Percentiles rank a stretch among this genome's conserved stretches.
Conservation (phyloP, 371 early-diverging fungal species). For the Actinomortierella ambigua region DNA sequence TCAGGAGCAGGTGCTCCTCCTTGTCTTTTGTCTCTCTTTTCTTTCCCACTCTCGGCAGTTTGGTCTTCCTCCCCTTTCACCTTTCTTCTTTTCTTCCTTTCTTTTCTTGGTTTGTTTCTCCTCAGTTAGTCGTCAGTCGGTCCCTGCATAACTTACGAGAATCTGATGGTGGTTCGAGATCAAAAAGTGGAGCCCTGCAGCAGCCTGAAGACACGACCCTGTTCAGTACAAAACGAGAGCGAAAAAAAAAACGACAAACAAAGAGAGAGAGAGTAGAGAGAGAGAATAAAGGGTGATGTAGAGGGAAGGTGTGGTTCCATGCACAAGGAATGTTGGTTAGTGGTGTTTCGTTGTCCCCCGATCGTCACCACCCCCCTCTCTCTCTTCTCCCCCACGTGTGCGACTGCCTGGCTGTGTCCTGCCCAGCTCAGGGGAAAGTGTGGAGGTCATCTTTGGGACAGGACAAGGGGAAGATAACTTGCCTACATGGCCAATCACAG, state of each 20-base stretch:
- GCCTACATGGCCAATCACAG: too few relatives aligned
- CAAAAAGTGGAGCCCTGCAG: conserved; percentile 58
- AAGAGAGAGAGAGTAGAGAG: neutral
- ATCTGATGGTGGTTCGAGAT: conserved; percentile 64
- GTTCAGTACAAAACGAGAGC: neutral
- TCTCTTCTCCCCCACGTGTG: too few relatives aligned
- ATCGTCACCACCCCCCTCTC: neutral
- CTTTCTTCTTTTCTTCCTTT: too few relatives aligned
- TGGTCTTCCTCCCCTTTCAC: too few relatives aligned
- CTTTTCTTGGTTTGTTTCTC: too few relatives aligned
- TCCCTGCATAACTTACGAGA: conserved; percentile 44
- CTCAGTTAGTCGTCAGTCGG: too few relatives aligned
- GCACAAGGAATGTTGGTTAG: neutral
- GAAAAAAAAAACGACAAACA: conserved; percentile 1
- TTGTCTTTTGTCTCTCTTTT: neutral
- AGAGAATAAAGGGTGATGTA: too few relatives aligned
- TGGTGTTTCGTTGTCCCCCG: neutral
- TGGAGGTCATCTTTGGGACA: too few relatives aligned
- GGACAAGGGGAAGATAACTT: too few relatives aligned
- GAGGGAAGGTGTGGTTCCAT: conserved; percentile 2
- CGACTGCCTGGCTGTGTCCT: too few relatives aligned
- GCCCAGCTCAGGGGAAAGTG: too few relatives aligned
- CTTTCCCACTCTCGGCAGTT: neutral
- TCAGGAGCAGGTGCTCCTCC: neutral
- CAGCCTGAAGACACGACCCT: conserved; percentile 58